Evolutionary conservation across 768 basidiomycete genomes (phyloP), one percentile per base, ranked within the genome.

Genomic region (Kwoniella sp.): DNA sequence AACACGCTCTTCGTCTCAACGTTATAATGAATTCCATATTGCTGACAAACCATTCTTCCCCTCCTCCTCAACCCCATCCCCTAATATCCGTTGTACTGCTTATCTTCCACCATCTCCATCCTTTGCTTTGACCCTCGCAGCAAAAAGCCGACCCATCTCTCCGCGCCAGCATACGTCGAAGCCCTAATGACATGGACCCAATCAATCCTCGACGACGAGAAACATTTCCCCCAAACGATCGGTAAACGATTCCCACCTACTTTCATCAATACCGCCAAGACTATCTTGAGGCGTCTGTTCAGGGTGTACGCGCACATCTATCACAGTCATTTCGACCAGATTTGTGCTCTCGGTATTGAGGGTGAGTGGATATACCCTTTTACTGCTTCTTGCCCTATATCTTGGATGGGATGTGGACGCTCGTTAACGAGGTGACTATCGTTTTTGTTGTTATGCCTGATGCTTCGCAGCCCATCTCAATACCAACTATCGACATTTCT

Each of bases 131-230:
- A 7, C 22, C 22, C 40, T 30, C 33, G 13, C 61, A 77, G 77
- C 69, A 77, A 77, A 49, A 76, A 75, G 49, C 73, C 77, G 24
- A 77, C 77, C 1, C 71, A 76, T 24, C 75, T 80, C 26, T 77
- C 76, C 3, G 77, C 77, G 1, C 74, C 73, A 44, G 92, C 94
- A 64, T 99, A 99, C 76, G 94, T 98, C 46, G 96, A 99, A 74
- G 90, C 91, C 10, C 83, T 99, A 58, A 99, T 99, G 96, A 96
- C 93, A 79, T 99, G 96, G 96, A 88, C 91, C 5, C 96, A 99
- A 79, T 85, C 84, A 57, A 83, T 95, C 58, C 83, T 99, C 26
- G 96, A 99, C 78, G 93, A 98, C 78, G 93, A 94, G 74, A 84
- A 83, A 17, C 82, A 92, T 57, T 99, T 99, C 79, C 96, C 96